Conservation (phyloP, 495 filamentous ascomycete species). For the Penicillium simplicissimum region DNA sequence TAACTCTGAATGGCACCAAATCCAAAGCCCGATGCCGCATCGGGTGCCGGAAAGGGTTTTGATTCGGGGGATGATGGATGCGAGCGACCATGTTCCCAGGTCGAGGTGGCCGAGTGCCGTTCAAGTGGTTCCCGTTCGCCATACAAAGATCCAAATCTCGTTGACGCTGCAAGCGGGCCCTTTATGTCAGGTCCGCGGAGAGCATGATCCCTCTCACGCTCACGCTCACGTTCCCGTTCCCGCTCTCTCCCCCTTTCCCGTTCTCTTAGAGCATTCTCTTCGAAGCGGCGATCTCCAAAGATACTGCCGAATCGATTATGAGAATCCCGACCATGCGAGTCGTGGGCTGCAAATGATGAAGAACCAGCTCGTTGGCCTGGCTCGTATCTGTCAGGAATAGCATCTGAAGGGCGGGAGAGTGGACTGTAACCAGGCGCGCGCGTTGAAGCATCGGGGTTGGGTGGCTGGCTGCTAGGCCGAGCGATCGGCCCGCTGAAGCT, state of each 20-base stretch:
- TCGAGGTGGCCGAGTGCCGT: conserved; percentile 30
- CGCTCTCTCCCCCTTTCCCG: conserved; percentile 16
- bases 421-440: conserved; percentile 43
- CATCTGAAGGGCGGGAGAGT: conserved; percentile 32
- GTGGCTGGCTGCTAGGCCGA: conserved; percentile 47
- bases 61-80: conserved; percentile 45
- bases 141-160: conserved; percentile 37
- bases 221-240: conserved; percentile 30
- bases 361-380: conserved; percentile 20
- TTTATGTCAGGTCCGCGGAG: conserved; percentile 39
- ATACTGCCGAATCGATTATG: conserved; percentile 34
- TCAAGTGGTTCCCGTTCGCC: conserved; percentile 36
- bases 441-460: conserved; percentile 37
- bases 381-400: conserved; percentile 33
- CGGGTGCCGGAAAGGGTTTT: conserved; percentile 40
- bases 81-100: conserved; percentile 44
- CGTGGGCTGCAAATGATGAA: conserved; percentile 34
- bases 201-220: conserved; percentile 40
- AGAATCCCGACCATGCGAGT: conserved; percentile 26
- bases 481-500: conserved; percentile 44
- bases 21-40: conserved; percentile 38
- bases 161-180: conserved; percentile 15
- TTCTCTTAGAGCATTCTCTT: conserved; percentile 27
- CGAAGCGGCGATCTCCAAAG: conserved; percentile 47
- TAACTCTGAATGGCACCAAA: conserved; percentile 52